These are phyloP conservation scores for Lojkania enalia DNA, from an alignment of 2,329 filamentous ascomycete species.

Conservation along the genomic window DNA sequence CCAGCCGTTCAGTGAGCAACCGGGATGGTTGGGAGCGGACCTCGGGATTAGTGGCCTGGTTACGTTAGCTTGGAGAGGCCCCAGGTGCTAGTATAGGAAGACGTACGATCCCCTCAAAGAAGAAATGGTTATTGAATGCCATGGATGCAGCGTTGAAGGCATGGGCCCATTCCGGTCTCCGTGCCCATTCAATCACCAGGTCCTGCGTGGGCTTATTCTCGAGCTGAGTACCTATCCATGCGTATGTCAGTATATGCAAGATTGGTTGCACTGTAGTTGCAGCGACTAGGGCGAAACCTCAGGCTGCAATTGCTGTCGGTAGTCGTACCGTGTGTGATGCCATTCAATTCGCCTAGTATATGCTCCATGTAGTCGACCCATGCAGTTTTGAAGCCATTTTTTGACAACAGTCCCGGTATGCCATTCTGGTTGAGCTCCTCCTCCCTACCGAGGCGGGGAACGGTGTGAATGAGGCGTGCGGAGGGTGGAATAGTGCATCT, in stretches of 20 bases:
- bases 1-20: slow-evolving; percentile 62
- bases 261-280: not conserved
- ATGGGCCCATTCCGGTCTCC: slow-evolving; percentile 74
- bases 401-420: slow-evolving; percentile 72
- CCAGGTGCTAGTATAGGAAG: slow-evolving; percentile 15
- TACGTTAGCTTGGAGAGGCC: slow-evolving; percentile 17
- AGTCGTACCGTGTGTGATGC: slow-evolving; percentile 68
- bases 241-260: not conserved
- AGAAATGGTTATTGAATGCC: slow-evolving; percentile 89
- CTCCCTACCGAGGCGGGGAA: slow-evolving; percentile 56
- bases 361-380: slow-evolving; percentile 82
- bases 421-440: slow-evolving; percentile 53
- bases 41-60: slow-evolving; percentile 39
- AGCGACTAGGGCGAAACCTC: not conserved
- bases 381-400: slow-evolving; percentile 70
- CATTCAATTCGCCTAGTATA: slow-evolving; percentile 76
- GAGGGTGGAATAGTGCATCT: slow-evolving; percentile 24
- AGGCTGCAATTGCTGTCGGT: not conserved
- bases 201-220: slow-evolving; percentile 65
- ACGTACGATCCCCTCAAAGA: slow-evolving; percentile 64
- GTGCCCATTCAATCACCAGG: slow-evolving; percentile 74
- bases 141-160: slow-evolving; percentile 97
- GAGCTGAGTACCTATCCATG: slow-evolving; percentile 61
- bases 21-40: slow-evolving; percentile 43
- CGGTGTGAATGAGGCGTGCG: slow-evolving; percentile 44